A percentile compares a stretch with the other conserved stretches of the same genome.
These are phyloP conservation scores for Cunninghamia lanceolata DNA, from an alignment of 75 land plant species.

Conservation along the genomic window DNA sequence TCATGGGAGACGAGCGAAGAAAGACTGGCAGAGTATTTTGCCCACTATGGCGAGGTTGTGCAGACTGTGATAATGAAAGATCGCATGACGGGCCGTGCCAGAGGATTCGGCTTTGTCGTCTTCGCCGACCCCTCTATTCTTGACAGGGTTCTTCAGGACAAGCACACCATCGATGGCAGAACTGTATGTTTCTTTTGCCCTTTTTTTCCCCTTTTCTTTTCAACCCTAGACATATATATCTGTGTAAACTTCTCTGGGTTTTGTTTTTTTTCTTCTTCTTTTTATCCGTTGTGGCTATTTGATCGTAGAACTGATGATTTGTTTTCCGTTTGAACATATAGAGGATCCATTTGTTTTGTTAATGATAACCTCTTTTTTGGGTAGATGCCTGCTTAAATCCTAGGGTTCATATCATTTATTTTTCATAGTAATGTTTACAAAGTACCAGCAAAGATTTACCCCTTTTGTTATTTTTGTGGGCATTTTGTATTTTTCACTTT, in stretches of 20 bases:
- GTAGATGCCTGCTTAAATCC: neutral
- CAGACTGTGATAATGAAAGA: slow-evolving; percentile 66
- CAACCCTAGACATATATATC: no score
- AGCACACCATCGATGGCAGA: slow-evolving; percentile 56
- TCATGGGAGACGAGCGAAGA: slow-evolving; percentile 75
- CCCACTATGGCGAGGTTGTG: slow-evolving; percentile 49
- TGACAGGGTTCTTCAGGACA: slow-evolving; percentile 60
- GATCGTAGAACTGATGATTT: neutral
- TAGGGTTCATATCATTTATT: neutral
- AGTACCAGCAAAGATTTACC: no score
- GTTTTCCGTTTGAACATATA: no score
- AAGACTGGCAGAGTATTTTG: slow-evolving; percentile 51
- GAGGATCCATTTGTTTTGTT: no score
- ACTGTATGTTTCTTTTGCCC: slow-evolving; percentile 26
- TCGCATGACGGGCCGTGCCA: slow-evolving; percentile 47
- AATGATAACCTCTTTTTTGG: neutral
- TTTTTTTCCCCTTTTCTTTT: neutral
- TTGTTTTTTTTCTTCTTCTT: neutral
- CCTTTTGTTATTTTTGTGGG: neutral
- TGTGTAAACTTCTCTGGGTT: no score
- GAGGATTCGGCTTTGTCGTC: slow-evolving; percentile 67
- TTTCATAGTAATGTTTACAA: no score
- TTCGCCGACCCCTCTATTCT: slow-evolving; percentile 55
- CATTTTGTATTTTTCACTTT: neutral
- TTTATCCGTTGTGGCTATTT: neutral